phyloP scores from a whole-genome alignment of 2,329 filamentous ascomycete species.

The Diplocarpon rosae region DNA sequence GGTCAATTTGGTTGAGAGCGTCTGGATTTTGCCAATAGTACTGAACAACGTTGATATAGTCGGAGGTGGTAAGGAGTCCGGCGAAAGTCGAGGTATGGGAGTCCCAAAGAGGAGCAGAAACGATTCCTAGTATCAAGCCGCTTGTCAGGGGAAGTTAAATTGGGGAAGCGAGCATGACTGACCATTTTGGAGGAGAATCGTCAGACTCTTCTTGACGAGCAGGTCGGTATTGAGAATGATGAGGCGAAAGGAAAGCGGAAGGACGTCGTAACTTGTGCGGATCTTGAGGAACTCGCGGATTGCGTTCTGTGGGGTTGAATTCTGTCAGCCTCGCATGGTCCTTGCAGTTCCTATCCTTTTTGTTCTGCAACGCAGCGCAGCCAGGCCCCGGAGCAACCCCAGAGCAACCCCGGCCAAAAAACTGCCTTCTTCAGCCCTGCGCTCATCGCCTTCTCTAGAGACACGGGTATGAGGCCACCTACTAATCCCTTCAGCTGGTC shows the following conservation, averaged over 20 bases:
- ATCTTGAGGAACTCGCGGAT: slow-evolving; percentile 95
- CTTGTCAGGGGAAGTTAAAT: slow-evolving; percentile 2
- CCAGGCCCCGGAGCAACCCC: no score
- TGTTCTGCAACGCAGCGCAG: no score
- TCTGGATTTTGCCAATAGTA: slow-evolving; percentile 98
- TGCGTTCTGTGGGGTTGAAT: slow-evolving; percentile 49
- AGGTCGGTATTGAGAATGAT: slow-evolving; percentile 93
- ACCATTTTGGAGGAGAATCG: slow-evolving; percentile 95
- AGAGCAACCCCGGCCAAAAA: no score
- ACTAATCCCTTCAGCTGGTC: slow-evolving; percentile 73
- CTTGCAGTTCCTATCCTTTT: slow-evolving; percentile 1
- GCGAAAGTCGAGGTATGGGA: slow-evolving; percentile 88
- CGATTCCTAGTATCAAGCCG: slow-evolving; percentile 58
- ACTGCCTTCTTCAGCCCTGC: no score
- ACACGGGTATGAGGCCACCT: slow-evolving; percentile 29
- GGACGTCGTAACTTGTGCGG: slow-evolving; percentile 93
- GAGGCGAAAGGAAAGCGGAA: slow-evolving; percentile 89
- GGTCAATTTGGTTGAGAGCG: slow-evolving; percentile 78
- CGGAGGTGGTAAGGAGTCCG: slow-evolving; percentile 85
- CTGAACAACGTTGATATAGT: slow-evolving; percentile 98
- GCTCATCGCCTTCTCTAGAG: no score
- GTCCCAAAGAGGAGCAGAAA: slow-evolving; percentile 95
- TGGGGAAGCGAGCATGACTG: slow-evolving; percentile 18
- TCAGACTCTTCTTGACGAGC: slow-evolving; percentile 92
- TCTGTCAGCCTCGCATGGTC: slow-evolving; percentile 22